These are phyloP conservation scores for Anthracocystis walkeri DNA, from an alignment of 1,284 basidiomycete species.

Conservation along the genomic window DNA sequence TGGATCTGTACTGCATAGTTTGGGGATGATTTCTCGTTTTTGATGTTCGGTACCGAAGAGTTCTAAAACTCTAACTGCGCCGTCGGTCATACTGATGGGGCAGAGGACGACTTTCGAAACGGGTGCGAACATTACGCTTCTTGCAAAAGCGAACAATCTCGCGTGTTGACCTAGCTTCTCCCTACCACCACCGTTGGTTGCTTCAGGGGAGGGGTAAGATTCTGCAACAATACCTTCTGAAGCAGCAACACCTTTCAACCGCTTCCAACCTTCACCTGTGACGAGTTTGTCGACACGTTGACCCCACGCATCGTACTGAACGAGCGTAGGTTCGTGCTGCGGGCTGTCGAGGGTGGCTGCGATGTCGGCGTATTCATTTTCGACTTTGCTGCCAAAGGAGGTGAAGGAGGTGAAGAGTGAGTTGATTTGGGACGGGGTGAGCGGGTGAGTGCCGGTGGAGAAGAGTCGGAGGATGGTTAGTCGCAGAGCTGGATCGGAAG, in stretches of 20 bases:
- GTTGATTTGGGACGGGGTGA: constrained; percentile 12
- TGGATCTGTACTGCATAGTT: constrained; percentile 75
- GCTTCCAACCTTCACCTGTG: constrained; percentile 56
- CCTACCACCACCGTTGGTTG: constrained; percentile 31
- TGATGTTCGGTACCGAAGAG: constrained; percentile 75
- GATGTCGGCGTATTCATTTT: constrained; percentile 30
- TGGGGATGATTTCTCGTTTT: constrained; percentile 75
- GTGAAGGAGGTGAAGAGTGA: constrained; percentile 31
- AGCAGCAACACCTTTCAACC: constrained; percentile 36
- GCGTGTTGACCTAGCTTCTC: constrained; percentile 32
- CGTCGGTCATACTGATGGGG: constrained; percentile 80
- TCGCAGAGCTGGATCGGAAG: constrained; percentile 37
- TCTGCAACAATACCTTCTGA: constrained; percentile 47
- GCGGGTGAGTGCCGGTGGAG: constrained; percentile 15
- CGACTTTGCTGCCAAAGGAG: constrained; percentile 21
- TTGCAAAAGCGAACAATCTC: constrained; percentile 40
- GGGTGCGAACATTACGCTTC: constrained; percentile 44
- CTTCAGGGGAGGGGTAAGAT: constrained; percentile 28
- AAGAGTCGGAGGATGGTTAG: constrained; percentile 47
- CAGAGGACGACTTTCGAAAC: constrained; percentile 50
- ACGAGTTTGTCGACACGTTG: constrained; percentile 53
- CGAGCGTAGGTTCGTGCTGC: constrained; percentile 47
- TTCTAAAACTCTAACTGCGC: constrained; percentile 79
- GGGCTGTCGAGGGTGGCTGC: constrained; percentile 39
- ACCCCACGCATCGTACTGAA: constrained; percentile 60